Base-by-base conservation (phyloP, 2,329 filamentous ascomycete species). In the Fonsecaea pugnacius region DNA sequence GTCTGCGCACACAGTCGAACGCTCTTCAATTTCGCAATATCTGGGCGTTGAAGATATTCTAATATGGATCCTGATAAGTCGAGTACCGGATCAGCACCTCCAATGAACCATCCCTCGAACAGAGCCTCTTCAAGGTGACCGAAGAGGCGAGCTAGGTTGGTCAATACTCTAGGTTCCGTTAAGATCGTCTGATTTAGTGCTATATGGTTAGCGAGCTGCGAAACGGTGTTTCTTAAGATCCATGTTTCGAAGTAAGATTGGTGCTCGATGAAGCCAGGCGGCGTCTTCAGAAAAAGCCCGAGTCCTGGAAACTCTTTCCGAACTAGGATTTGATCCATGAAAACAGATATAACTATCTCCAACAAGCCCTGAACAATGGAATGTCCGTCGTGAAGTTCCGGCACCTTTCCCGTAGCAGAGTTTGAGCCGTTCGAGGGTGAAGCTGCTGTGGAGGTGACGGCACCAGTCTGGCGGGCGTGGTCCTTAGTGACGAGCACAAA, bases 211-310 rank as follows among this genome's bases (percentile, higher is more conserved):
- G 86, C 85, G 16, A 96, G 78, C 33, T 90, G 86, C 2, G 87
- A 84, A 52, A 97, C 84, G 0, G 91, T 87, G 68, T 89, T 89
- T 32, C 88, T 86, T 21, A 98, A 80, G 2, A 98, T 80, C 73
- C 93, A 97, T 0, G 95, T 96, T 73, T 96, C 92, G 70, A 99
- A 97, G 74, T 93, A 96, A 0, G 92, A 92, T 72, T 97, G 93
- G 70, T 98, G 92, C 74, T 98, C 95, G 70, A 94, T 87, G 72
- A 96, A 96, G 0, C 94, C 93, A 0, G 95, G 92, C 1, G 96
- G 95, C 0, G 94, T 90, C 74, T 95, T 96, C 59, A 91, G 80
- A 72, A 91, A 96, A 9, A 99, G 79, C 0, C 89, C 88, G 59
- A 99, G 90, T 0, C 95, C 94, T 2, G 89, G 83, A 73, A 98